Base-by-base conservation (phyloP, 75 land plant genomes). In the Adiantum capillusveneris region DNA sequence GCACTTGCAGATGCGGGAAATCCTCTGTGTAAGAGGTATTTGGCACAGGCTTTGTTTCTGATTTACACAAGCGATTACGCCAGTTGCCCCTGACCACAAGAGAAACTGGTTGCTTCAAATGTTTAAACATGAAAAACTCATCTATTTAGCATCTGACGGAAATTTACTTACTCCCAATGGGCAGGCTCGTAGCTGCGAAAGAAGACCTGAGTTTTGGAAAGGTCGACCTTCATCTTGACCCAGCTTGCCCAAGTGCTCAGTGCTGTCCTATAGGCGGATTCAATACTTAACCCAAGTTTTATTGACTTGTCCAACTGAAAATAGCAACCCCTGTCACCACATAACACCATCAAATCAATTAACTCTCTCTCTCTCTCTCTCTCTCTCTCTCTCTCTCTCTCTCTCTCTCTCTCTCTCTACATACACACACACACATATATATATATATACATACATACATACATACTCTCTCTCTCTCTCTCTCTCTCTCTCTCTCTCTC, bases 111-210 rank as follows among this genome's bases (percentile, higher is more conserved):
- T n/a, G n/a, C n/a, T n/a, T n/a, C n/a, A n/a, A n/a, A n/a, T n/a
- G n/a, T n/a, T n/a, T n/a, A n/a, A n/a, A n/a, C n/a, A n/a, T n/a
- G 11, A 27, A 57, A 59, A 30, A 30, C 18, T n/a, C 12, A 18
- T 6, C 3, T 41, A 9, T 5, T 5, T 27, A n/a, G 12, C 34
- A 42, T 12, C 2, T 19, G 44, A 44, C 54, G 25, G 19, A 61
- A 50, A 11, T 18, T 13, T 17, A 48, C 58, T 12, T 58, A 84
- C 86, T 79, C 79, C 98, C 98, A 93, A 65, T 89, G 96, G 17
- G 87, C 65, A 60, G 98, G 75, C 60, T 88, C 98, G 68, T 71
- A 85, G 29, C 81, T 85, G 29, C 98, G 86, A 44, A 88, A 88
- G 62, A 85, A 83, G 18, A 93, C 83, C 6, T 58, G 78, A 44